Evolutionary conservation across 2,329 filamentous ascomycete species (phyloP).

Genomic region (Metarhizium robertsii): DNA sequence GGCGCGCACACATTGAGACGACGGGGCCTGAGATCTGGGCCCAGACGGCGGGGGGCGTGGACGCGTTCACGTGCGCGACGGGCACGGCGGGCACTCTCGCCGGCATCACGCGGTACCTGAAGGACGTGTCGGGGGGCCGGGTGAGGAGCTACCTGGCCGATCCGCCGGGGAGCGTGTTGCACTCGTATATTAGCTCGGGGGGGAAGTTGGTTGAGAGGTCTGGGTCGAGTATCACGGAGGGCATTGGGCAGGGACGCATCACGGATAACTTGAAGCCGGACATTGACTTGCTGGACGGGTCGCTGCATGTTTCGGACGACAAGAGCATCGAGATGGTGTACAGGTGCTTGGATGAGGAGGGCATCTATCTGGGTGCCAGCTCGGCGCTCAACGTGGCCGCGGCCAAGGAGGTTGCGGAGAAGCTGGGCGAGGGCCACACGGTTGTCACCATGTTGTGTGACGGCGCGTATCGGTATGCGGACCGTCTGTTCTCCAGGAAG

Average conservation of each 20-base stretch:
- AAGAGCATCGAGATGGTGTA: slow-evolving; percentile 98
- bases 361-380: slow-evolving; percentile 88
- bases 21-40: slow-evolving; percentile 96
- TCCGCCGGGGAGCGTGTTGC: slow-evolving; percentile 85
- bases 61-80: slow-evolving; percentile 92
- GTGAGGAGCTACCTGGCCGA: slow-evolving; percentile 90
- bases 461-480: slow-evolving; percentile 94
- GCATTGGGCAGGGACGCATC: slow-evolving; percentile 90
- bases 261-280: slow-evolving; percentile 92
- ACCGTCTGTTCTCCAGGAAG: slow-evolving; percentile 81
- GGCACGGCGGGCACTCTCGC: slow-evolving; percentile 89
- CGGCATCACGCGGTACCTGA: slow-evolving; percentile 79
- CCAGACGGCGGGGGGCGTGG: slow-evolving; percentile 76
- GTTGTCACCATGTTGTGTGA: slow-evolving; percentile 93
- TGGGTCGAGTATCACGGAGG: slow-evolving; percentile 90
- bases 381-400: slow-evolving; percentile 92
- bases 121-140: slow-evolving; percentile 65
- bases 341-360: slow-evolving; percentile 89
- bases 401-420: slow-evolving; percentile 86
- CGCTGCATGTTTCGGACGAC: slow-evolving; percentile 77
- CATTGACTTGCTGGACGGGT: slow-evolving; percentile 74
- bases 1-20: slow-evolving; percentile 89
- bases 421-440: slow-evolving; percentile 77
- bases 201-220: slow-evolving; percentile 72
- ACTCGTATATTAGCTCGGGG: slow-evolving; percentile 81